Base-by-base conservation (phyloP, 805 yeast species). In the Pichia cabralensis region DNA sequence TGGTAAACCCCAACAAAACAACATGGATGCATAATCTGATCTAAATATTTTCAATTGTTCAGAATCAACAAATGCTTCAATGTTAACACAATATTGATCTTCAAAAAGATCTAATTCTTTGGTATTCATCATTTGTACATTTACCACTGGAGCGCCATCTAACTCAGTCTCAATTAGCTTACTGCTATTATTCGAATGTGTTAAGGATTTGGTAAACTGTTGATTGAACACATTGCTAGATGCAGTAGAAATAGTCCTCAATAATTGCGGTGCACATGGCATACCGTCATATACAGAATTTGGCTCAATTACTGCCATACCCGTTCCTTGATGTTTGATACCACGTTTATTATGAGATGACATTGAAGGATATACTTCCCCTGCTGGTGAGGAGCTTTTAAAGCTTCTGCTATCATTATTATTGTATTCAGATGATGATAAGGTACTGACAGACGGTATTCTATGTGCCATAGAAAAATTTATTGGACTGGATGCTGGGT, bases 1-100 rank as follows among this genome's bases (percentile, higher is more conserved):
- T 0, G 86, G 81, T 14, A 86, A 62, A 0, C 92, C 94, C 96
- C 96, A 89, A 22, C 69, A 56, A 48, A 71, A 82, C 11, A 88
- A 61, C 50, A 88, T 66, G 14, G 78, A 71, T 0, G 96, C 86
- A 53, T 89, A 88, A 44, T 76, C 79, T 15, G 69, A 65, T 26
- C 95, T 55, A 50, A 73, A 70, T 36, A 48, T 32, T 27, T 50
- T 53, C 29, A 71, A 54, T 31, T 61, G 62, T 2, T 50, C 49
- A 8, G 46, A 47, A 29, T 65, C 62, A 8, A 61, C 55, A 3
- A 63, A 49, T 26, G 61, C 62, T 32, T 73, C 55, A 30, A 74
- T 49, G 3, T 64, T 52, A 30, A 53, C 47, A 3, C 66, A 50
- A 39, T 62, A 64, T 0, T 63, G 50, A 37, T 65, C 64, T 35